Evolutionary conservation across 768 basidiomycete genomes (phyloP), one percentile per base, ranked within the genome.

Genomic region (Albatrellus ellisii): DNA sequence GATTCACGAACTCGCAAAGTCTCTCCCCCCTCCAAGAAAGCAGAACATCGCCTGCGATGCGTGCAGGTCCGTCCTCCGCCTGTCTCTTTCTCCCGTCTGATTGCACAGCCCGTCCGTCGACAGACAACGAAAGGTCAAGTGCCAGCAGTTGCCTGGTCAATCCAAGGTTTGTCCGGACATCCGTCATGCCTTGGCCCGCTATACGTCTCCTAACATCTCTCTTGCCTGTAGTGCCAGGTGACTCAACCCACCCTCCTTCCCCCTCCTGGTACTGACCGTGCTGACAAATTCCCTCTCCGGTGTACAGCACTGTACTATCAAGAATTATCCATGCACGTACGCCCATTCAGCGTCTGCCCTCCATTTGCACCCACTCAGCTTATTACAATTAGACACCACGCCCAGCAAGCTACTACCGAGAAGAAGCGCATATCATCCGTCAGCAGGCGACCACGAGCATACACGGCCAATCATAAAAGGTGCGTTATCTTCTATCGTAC

Each of bases 11-110:
- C 71, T 83, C 27, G 79, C 80, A 41, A 83, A 82, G 64, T 73
- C 78, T 1, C 70, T 84, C 0, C 81, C 86, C 1, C 82, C 84
- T n/a, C 83, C 86, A 5, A 67, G 89, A 44, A 89, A 88, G 58
- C 89, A 91, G 63, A 92, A 92, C 57, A 85, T 87, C 17, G 89
- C 90, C 21, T 92, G 89, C 61, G 89, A 92, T 66, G 83, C 83
- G 40, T 92, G 89, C 75, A 81, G 83, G 83, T 80, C 6, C 45
- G 63, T 49, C 43, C 32, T 9, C 26, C 37, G 28, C 24, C 29
- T 32, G 32, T 46, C 43, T 33, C 43, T 22, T 4, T n/a, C 8
- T 20, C 14, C 20, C 43, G 45, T 49, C 39, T 36, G 2, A 29
- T 43, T 39, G 29, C 12, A 39, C 41, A 37, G 35, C 44, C 36